Conservation (phyloP, 169 alveolate species). For the Plasmodium gaboni region DNA sequence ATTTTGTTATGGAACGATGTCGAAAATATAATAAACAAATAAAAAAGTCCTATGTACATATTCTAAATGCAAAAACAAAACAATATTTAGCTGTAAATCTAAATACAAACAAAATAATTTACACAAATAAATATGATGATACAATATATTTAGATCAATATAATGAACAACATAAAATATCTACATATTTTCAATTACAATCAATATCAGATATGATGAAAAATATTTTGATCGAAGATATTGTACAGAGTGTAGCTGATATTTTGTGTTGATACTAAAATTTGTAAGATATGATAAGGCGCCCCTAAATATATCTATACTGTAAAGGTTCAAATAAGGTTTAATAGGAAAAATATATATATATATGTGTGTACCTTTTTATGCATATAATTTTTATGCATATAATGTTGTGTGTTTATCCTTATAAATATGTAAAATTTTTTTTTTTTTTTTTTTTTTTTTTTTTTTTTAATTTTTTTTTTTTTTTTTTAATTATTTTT, state of each 20-base stretch:
- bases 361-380: not conserved
- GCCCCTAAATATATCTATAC: not conserved
- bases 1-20: constrained; percentile 50
- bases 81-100: constrained; percentile 48
- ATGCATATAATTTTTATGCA: not conserved
- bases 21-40: constrained; percentile 47
- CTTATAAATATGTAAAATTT: not conserved
- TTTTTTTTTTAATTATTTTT: too few species aligned
- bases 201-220: constrained; percentile 65
- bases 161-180: constrained; percentile 8
- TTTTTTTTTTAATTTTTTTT: not conserved
- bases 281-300: not conserved
- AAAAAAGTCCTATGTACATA: constrained; percentile 50
- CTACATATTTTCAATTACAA: constrained; percentile 60
- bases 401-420: not conserved
- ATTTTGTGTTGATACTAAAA: not conserved
- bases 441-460: not conserved
- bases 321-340: not conserved
- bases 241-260: constrained; percentile 26
- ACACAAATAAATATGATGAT: constrained; percentile 54
- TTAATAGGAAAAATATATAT: not conserved
- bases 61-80: constrained; percentile 44
- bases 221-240: constrained; percentile 31
- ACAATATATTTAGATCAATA: constrained; percentile 15
- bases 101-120: constrained; percentile 8